Percentiles rank a stretch among this genome's conserved stretches.
Evolutionary conservation across 2,329 filamentous ascomycete genomes (phyloP).

Genomic region (Macroventuria anomochaeta): DNA sequence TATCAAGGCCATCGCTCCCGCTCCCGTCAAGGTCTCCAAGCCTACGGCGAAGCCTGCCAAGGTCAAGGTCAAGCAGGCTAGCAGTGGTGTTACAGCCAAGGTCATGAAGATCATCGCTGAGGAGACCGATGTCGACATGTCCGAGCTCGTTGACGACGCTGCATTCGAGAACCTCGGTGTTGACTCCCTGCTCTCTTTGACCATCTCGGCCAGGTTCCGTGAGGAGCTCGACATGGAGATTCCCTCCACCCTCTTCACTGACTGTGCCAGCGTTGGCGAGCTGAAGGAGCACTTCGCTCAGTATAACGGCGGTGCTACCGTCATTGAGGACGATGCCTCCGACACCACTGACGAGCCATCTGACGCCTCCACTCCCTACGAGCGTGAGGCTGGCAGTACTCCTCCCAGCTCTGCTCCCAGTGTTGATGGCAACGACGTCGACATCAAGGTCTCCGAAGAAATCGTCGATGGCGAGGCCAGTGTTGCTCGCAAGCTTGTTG

Average conservation of each 20-base stretch:
- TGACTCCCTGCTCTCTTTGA: conserved; percentile 66
- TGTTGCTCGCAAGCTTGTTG: conserved; percentile 57
- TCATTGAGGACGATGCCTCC: conserved; percentile 51
- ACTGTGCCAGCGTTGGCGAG: conserved; percentile 65
- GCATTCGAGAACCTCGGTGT: conserved; percentile 68
- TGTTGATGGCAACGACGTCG: conserved; percentile 50
- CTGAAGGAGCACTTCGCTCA: conserved; percentile 64
- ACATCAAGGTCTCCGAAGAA: conserved; percentile 40
- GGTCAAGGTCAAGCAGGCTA: conserved; percentile 56
- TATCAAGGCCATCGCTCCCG: conserved; percentile 46
- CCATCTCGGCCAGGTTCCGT: conserved; percentile 67
- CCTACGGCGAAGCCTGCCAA: conserved; percentile 60
- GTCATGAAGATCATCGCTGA: conserved; percentile 72
- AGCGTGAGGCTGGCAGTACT: conserved; percentile 52
- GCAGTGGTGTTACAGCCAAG: conserved; percentile 56
- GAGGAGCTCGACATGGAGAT: conserved; percentile 67
- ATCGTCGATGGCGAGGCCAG: conserved; percentile 51
- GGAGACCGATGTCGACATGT: conserved; percentile 66
- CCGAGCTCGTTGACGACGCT: conserved; percentile 65
- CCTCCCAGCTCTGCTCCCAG: conserved; percentile 59
- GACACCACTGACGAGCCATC: conserved; percentile 48
- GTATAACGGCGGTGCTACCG: conserved; percentile 51
- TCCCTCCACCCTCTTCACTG: conserved; percentile 65
- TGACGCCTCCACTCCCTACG: conserved; percentile 53
- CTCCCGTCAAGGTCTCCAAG: conserved; percentile 55